Evolutionary conservation across 306 rosid species (phyloP).

Genomic region (Prunus salicina): DNA sequence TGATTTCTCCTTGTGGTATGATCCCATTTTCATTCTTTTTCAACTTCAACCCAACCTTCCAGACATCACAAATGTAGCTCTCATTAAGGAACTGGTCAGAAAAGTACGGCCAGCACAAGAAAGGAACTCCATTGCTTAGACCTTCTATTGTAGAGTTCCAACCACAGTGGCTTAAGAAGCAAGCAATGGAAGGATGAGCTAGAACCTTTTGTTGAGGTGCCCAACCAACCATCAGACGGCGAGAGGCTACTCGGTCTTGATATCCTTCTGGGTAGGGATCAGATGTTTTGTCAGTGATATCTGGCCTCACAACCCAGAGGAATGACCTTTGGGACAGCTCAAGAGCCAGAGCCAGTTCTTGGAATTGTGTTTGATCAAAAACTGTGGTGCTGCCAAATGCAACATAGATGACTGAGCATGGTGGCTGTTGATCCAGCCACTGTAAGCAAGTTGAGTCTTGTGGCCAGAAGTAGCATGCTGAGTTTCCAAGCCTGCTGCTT

Average conservation of each 20-base stretch:
- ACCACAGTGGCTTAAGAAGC: neutral
- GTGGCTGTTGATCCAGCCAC: neutral
- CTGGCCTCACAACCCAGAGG: neutral
- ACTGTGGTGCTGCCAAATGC: neutral
- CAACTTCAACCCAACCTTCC: constrained; percentile 23
- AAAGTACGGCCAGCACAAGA: neutral
- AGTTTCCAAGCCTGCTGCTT: neutral
- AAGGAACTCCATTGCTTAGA: neutral
- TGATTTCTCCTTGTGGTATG: constrained; percentile 16
- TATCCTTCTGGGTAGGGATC: neutral
- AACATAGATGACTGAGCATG: constrained; percentile 1
- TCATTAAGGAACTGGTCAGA: neutral
- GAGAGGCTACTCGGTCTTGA: neutral
- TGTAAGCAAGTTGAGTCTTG: neutral
- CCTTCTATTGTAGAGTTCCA: neutral
- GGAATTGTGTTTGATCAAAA: neutral
- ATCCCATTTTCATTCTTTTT: constrained; percentile 1
- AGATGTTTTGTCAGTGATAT: neutral
- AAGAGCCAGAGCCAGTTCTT: neutral
- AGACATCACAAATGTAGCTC: constrained; percentile 12
- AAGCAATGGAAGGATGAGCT: too few relatives aligned
- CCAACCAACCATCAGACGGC: neutral
- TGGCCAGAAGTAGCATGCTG: neutral
- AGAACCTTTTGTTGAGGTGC: too few relatives aligned
- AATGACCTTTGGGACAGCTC: neutral